Conservation (phyloP, 257 asterid species). For the Fraxinus cuspidata region DNA sequence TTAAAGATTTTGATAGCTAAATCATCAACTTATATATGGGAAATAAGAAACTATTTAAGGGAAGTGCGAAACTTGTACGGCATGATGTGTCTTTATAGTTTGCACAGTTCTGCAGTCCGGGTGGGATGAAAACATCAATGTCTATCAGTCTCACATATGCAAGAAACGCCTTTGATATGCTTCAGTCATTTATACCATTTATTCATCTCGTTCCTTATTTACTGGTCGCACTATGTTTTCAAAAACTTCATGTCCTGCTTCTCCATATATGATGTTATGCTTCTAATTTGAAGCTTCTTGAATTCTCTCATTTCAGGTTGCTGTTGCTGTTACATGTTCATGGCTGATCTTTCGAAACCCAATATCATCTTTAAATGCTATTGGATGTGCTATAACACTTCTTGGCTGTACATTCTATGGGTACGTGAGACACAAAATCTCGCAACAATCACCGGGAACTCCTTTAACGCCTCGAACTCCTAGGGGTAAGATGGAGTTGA, state of each 20-base stretch:
- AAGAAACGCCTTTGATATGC: too few relatives aligned
- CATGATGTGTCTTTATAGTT: too few relatives aligned
- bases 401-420: slow-evolving; percentile 91
- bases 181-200: too few relatives aligned
- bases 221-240: neutral
- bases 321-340: slow-evolving; percentile 89
- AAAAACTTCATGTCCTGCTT: neutral
- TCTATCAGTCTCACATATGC: too few relatives aligned
- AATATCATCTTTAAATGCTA: slow-evolving; percentile 71
- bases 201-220: neutral
- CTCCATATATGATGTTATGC: neutral
- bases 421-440: slow-evolving; percentile 70
- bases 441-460: slow-evolving; percentile 60
- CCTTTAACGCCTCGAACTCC: slow-evolving; percentile 55
- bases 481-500: slow-evolving; percentile 53
- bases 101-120: too few relatives aligned
- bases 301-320: slow-evolving; percentile 54
- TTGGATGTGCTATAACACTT: slow-evolving; percentile 79
- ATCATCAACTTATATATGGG: neutral
- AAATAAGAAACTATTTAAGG: too few relatives aligned
- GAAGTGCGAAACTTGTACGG: too few relatives aligned
- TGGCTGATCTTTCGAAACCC: slow-evolving; percentile 94
- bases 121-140: too few relatives aligned
- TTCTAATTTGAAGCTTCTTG: neutral
- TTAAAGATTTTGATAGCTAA: neutral